A percentile compares a stretch with the other conserved stretches of the same genome.
These are phyloP conservation scores for Picea mariana DNA, from an alignment of 83 land plant species.

Conservation along the genomic window DNA sequence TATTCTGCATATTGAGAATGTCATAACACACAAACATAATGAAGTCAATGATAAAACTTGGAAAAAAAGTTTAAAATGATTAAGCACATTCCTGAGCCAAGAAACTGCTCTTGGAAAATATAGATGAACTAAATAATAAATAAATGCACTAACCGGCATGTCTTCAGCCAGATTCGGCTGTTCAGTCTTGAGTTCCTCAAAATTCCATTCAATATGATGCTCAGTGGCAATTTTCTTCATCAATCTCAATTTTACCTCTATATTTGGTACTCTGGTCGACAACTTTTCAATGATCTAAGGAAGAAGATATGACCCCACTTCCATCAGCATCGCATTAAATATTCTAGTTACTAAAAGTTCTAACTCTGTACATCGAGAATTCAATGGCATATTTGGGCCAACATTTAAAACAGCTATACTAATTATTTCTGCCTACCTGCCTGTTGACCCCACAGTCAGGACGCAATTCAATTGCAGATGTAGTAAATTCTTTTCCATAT, in stretches of 20 bases:
- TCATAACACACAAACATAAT: neutral
- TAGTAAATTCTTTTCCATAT: slow-evolving; percentile 70
- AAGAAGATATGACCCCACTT: neutral
- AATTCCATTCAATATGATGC: slow-evolving; percentile 77
- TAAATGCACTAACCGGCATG: slow-evolving; percentile 48
- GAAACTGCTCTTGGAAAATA: too few relatives aligned
- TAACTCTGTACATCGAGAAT: neutral
- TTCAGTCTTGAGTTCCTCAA: slow-evolving; percentile 49
- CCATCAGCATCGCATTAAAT: neutral
- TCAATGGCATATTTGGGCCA: neutral
- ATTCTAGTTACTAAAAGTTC: neutral
- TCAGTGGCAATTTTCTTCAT: slow-evolving; percentile 77
- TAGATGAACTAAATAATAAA: too few relatives aligned
- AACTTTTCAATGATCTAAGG: slow-evolving; percentile 81
- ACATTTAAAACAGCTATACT: slow-evolving; percentile 9
- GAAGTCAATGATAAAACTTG: neutral
- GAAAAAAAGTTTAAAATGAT: too few relatives aligned
- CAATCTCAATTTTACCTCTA: slow-evolving; percentile 62
- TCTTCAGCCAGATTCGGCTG: slow-evolving; percentile 42
- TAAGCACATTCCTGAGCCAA: too few relatives aligned
- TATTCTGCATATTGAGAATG: too few relatives aligned
- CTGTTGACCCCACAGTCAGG: slow-evolving; percentile 60
- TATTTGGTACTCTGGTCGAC: slow-evolving; percentile 70
- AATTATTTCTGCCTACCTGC: slow-evolving; percentile 34
- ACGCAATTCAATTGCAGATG: slow-evolving; percentile 61